phyloP scores from a whole-genome alignment of 2,329 filamentous ascomycete species.

The Cladorrhinum sp. region DNA sequence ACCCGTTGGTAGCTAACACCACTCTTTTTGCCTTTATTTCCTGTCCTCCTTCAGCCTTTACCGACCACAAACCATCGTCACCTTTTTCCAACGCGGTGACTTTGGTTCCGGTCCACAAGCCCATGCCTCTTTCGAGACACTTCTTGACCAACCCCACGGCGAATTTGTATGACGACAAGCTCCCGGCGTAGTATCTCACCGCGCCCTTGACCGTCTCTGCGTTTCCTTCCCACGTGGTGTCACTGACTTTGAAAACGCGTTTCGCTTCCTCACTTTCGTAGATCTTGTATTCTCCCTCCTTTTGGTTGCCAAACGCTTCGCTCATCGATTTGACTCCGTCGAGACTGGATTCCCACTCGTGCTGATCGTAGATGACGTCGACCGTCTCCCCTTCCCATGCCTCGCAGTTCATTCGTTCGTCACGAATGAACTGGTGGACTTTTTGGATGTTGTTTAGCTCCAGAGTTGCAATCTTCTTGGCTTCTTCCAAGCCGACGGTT shows the following conservation, averaged over 20 bases:
- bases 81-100: constrained; percentile 23
- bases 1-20: constrained; percentile 53
- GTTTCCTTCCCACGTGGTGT: constrained; percentile 22
- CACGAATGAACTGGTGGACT: constrained; percentile 52
- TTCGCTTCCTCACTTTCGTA: constrained; percentile 27
- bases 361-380: constrained; percentile 55
- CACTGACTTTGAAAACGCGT: constrained; percentile 17
- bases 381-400: constrained; percentile 50
- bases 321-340: constrained; percentile 44
- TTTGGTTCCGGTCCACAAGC: constrained; percentile 53
- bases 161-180: constrained; percentile 40
- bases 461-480: constrained; percentile 49
- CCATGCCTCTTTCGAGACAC: constrained; percentile 42
- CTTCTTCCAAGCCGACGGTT: constrained; percentile 46
- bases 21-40: constrained; percentile 41
- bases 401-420: constrained; percentile 49
- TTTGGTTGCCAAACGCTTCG: constrained; percentile 40
- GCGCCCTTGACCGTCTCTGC: constrained; percentile 42
- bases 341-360: constrained; percentile 38
- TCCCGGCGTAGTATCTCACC: constrained; percentile 45
- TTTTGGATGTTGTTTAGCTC: constrained; percentile 52
- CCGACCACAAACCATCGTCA: constrained; percentile 34
- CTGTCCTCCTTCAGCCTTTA: constrained; percentile 42
- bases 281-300: constrained; percentile 44
- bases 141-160: constrained; percentile 43